Base-by-base conservation (phyloP, 768 basidiomycete species). In the Lentinula raphanica region DNA sequence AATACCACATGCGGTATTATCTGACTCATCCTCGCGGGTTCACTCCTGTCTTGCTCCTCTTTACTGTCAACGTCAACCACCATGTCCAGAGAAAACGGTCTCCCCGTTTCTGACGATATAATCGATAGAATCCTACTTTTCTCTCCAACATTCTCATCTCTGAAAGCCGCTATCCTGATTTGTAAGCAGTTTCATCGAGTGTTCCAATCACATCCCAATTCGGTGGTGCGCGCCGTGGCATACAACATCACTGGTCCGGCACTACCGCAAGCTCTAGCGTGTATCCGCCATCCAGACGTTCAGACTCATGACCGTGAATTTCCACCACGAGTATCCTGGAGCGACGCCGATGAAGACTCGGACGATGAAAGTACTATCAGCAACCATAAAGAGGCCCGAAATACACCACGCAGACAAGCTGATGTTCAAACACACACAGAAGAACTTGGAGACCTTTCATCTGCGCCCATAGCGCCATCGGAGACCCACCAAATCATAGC, bases 21-120 rank as follows among this genome's bases (percentile, higher is more conserved):
- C n/a, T n/a, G n/a, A n/a, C n/a, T n/a, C n/a, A n/a, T n/a, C n/a
- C n/a, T n/a, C n/a, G n/a, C n/a, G n/a, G n/a, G n/a, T n/a, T n/a
- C 32, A 35, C 32, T 13, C n/a, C n/a, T n/a, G n/a, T n/a, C n/a
- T n/a, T n/a, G n/a, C n/a, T n/a, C n/a, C n/a, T n/a, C n/a, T n/a
- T n/a, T n/a, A n/a, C n/a, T n/a, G n/a, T n/a, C n/a, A n/a, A 35
- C 13, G 32, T 8, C 32, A 9, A 12, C 32, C n/a, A n/a, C n/a
- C n/a, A n/a, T n/a, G 9, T 35, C 8, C 13, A 35, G 12, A 9
- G 21, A 23, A n/a, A 67, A 49, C 54, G 48, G 62, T 15, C 42
- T 67, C 23, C 68, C 65, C 17, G 45, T 72, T 39, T 54, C 72
- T 32, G 63, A 66, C 62, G 73, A 76, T 46, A 59, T 73, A 38